Percentiles rank a stretch among this genome's conserved stretches.
Conservation (phyloP, 371 early-diverging fungal genomes). For the Mucor ambiguus region DNA sequence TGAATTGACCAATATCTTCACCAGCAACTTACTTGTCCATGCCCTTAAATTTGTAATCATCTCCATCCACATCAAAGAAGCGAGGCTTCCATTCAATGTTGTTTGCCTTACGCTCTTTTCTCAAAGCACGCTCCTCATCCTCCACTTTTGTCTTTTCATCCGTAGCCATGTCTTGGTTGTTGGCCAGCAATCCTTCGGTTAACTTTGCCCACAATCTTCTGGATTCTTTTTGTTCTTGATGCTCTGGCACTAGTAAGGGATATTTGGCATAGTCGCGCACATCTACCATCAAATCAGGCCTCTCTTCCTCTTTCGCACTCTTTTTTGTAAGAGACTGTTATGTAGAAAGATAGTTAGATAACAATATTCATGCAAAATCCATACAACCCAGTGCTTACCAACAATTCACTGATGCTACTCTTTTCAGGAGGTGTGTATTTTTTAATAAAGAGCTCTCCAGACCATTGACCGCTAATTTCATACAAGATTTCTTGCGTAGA, state of each 20-base stretch:
- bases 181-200: slow-evolving; percentile 66
- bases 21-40: slow-evolving; percentile 18
- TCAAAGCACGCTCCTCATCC: slow-evolving; percentile 72
- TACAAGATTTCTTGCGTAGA: slow-evolving; percentile 79
- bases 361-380: not conserved
- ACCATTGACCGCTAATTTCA: slow-evolving; percentile 90
- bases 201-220: slow-evolving; percentile 70
- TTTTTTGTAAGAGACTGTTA: slow-evolving; percentile 4
- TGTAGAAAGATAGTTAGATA: not conserved
- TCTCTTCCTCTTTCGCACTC: slow-evolving; percentile 1
- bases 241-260: slow-evolving; percentile 19
- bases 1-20: not conserved
- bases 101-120: slow-evolving; percentile 60
- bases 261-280: slow-evolving; percentile 7
- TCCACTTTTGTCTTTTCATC: slow-evolving; percentile 82
- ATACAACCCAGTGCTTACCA: slow-evolving; percentile 6
- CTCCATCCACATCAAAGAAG: slow-evolving; percentile 48
- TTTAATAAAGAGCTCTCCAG: slow-evolving; percentile 70
- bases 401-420: slow-evolving; percentile 8
- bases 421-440: slow-evolving; percentile 11
- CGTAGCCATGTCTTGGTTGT: slow-evolving; percentile 77
- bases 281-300: slow-evolving; percentile 21
- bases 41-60: slow-evolving; percentile 24
- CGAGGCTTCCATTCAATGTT: slow-evolving; percentile 51
- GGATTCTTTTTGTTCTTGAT: slow-evolving; percentile 27